Evolutionary conservation across 345 rosid species (phyloP), one percentile per base, ranked within the genome.

Genomic region (Moricandia arvensis): DNA sequence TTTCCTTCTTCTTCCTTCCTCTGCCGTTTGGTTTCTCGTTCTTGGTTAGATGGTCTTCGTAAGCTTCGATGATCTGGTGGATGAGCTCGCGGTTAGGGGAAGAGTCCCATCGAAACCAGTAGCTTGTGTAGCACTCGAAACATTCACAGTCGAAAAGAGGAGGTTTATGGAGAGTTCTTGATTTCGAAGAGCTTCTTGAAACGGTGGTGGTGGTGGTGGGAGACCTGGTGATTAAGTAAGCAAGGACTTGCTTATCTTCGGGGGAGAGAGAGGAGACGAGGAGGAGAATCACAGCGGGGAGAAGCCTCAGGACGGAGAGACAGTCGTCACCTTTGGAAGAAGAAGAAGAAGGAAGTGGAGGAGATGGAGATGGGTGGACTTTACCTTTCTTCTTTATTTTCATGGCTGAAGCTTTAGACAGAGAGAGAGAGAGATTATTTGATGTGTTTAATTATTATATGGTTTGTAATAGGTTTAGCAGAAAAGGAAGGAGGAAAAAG

Each of bases 101-200:
- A 2, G 89, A 90, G 78, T 93, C 97, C 98, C 97, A 93, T 3
- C 87, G 54, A 73, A 75, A 77, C 98, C 98, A 93, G 82, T 81
- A 93, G 76, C 87, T 86, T 0, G 85, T 83, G 75, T 93, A 91
- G 53, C 98, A 93, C 69, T 86, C 88, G 43, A 93, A 93, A 65
- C 94, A 93, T 35, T 82, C 90, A 45, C 98, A 93, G 7, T 82
- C 82, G 27, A 86, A 86, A n/a, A 69, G 12, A 0, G 91, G 90
- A 8, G 86, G 53, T 72, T 75, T 78, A 27, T 84, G 89, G 9
- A 21, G 26, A 18, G 29, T 13, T 67, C 0, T 34, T 5, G 61
- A 3, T 41, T 45, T 43, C 13, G 35, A 33, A 15, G 65, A 11
- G 41, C 24, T 60, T 31, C 43, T 60, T 30, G 53, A 4, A 3